phyloP scores from a whole-genome alignment of 306 rosid genomes.

The Pachyrhizus erosus region DNA sequence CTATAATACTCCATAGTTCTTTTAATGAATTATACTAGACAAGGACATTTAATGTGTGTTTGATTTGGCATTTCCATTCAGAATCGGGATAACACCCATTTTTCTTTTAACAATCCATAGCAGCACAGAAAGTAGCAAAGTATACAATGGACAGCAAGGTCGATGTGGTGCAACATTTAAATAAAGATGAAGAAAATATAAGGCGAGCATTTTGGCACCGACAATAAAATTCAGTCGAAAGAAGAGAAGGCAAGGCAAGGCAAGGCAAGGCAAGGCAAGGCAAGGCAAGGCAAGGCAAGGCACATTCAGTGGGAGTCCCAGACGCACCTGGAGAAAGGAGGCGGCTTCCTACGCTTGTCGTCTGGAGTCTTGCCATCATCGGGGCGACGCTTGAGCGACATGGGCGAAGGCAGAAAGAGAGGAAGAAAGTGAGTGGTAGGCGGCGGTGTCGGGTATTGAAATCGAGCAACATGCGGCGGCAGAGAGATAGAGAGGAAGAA shows the following conservation, averaged over 20 bases:
- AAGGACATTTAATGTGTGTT: background rate
- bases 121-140: background rate
- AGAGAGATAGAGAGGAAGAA: slow-evolving; percentile 11
- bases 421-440: background rate
- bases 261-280: too few species aligned
- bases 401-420: slow-evolving; percentile 41
- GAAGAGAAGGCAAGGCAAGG: too few species aligned
- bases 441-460: slow-evolving; percentile 31
- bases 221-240: background rate
- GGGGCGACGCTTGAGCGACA: slow-evolving; percentile 87
- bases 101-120: background rate
- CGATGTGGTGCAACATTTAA: background rate
- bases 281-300: too few species aligned
- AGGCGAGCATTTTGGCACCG: too few species aligned
- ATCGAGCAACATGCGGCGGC: slow-evolving; percentile 55
- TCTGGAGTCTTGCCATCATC: slow-evolving; percentile 72
- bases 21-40: background rate
- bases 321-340: slow-evolving; percentile 57
- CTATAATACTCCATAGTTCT: background rate
- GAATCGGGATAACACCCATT: background rate
- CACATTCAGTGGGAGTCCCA: too few species aligned
- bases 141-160: background rate
- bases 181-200: too few species aligned
- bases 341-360: slow-evolving; percentile 76
- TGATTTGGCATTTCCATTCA: background rate